Conservation (phyloP, 2,329 filamentous ascomycete genomes). For the Sporothrix sp. region DNA sequence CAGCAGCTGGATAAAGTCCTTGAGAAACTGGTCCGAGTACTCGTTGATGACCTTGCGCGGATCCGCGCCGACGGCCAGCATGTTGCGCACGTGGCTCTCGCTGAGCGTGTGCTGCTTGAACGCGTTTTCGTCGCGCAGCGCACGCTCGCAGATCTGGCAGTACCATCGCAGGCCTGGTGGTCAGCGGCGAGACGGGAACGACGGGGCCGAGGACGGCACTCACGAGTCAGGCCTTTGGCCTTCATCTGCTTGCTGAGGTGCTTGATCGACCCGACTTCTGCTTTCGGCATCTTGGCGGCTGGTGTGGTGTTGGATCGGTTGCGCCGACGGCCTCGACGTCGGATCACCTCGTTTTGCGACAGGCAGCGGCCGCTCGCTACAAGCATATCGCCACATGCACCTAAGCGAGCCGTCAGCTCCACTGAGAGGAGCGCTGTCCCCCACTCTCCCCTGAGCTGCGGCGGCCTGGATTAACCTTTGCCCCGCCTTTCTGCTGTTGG, state of each 20-base stretch:
- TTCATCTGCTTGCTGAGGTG: conserved; percentile 87
- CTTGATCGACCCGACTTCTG: conserved; percentile 88
- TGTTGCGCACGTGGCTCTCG: conserved; percentile 81
- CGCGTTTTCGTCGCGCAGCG: conserved; percentile 72
- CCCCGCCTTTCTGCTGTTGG: conserved; percentile 11
- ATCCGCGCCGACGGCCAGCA: conserved; percentile 79
- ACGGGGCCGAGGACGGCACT: neutral
- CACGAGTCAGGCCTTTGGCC: conserved; percentile 46
- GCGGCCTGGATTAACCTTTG: conserved; percentile 18
- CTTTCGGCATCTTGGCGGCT: conserved; percentile 64
- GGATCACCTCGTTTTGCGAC: no score
- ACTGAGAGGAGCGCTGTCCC: no score
- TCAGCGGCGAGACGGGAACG: conserved; percentile 20
- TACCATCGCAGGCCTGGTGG: conserved; percentile 76
- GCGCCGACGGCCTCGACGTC: no score
- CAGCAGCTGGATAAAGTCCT: conserved; percentile 68
- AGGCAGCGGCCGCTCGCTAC: neutral
- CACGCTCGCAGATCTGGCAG: conserved; percentile 70
- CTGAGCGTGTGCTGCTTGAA: conserved; percentile 83
- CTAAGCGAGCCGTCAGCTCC: no score
- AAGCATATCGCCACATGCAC: neutral
- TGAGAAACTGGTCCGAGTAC: conserved; percentile 69
- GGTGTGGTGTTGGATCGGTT: no score
- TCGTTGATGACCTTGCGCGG: conserved; percentile 74
- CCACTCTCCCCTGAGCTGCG: conserved; percentile 10